phyloP scores from a whole-genome alignment of 202 grass and related monocot genomes.

The Schoenoplectus tabernaemontani region DNA sequence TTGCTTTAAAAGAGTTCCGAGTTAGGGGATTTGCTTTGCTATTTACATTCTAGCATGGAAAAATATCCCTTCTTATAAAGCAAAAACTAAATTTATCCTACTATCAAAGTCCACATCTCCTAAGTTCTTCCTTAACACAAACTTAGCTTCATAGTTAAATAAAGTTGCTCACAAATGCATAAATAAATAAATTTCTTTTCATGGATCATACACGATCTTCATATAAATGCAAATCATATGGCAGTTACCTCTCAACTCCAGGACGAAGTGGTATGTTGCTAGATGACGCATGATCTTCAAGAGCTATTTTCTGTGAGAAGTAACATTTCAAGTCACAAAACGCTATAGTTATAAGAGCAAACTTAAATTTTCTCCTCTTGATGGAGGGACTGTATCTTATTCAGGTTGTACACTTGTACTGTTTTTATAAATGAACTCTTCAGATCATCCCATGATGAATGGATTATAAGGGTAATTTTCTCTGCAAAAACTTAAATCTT shows the following conservation, averaged over 20 bases:
- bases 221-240: not conserved
- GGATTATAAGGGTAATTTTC: not conserved
- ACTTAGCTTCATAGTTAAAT: too few species aligned
- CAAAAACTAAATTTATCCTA: too few species aligned
- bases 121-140: not conserved
- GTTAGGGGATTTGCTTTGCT: too few species aligned
- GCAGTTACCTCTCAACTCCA: slow-evolving; percentile 66
- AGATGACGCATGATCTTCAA: slow-evolving; percentile 61
- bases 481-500: too few species aligned
- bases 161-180: not conserved
- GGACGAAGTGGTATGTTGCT: slow-evolving; percentile 64
- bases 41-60: too few species aligned
- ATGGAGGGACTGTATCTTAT: too few species aligned
- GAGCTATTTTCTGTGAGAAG: slow-evolving; percentile 64
- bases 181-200: slow-evolving; percentile 2
- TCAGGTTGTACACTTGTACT: not conserved
- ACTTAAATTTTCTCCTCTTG: too few species aligned
- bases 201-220: not conserved
- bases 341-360: too few species aligned
- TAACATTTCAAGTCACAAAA: slow-evolving; percentile 3
- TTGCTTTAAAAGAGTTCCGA: too few species aligned
- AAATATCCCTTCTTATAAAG: too few species aligned
- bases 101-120: not conserved
- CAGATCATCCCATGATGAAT: not conserved
- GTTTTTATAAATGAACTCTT: not conserved